These are phyloP conservation scores for Haplographium delicatum DNA, from an alignment of 495 filamentous ascomycete genomes.

Conservation along the genomic window DNA sequence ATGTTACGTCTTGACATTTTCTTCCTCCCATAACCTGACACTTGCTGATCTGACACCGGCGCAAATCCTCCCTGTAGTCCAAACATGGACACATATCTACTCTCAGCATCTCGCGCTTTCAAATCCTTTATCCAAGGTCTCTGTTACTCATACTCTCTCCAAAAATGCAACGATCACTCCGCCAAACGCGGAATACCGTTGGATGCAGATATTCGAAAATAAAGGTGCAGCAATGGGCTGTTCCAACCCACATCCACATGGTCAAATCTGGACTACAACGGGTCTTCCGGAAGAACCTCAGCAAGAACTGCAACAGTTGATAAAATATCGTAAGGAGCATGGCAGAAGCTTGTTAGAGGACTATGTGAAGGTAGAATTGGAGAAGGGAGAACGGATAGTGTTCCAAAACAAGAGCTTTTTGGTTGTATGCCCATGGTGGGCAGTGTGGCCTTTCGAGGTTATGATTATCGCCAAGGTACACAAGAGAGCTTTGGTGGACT, in stretches of 20 bases:
- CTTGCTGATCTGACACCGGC: conserved; percentile 73
- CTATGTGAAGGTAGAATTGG: conserved; percentile 77
- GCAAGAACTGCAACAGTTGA: conserved; percentile 69
- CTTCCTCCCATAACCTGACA: conserved; percentile 81
- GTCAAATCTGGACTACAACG: conserved; percentile 93
- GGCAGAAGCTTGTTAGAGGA: conserved; percentile 74
- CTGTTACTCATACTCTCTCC: conserved; percentile 29
- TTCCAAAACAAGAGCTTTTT: conserved; percentile 80
- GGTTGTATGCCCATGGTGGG: conserved; percentile 94
- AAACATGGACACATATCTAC: conserved; percentile 88
- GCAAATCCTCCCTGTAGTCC: conserved; percentile 69
- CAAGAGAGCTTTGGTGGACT: conserved; percentile 74
- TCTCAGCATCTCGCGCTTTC: conserved; percentile 66
- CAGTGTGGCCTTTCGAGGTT: conserved; percentile 93
- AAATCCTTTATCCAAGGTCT: conserved; percentile 49
- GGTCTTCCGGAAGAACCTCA: conserved; percentile 82
- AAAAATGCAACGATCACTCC: conserved; percentile 40
- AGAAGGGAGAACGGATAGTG: conserved; percentile 79
- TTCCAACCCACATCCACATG: conserved; percentile 97
- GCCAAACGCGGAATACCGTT: conserved; percentile 70
- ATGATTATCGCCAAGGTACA: conserved; percentile 82
- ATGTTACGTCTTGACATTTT: conserved; percentile 97
- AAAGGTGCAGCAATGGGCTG: conserved; percentile 98
- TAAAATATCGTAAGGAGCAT: conserved; percentile 68
- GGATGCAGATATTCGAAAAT: conserved; percentile 99